Evolutionary conservation across 345 rosid genomes (phyloP).

Genomic region (Melastoma malabathricum): DNA sequence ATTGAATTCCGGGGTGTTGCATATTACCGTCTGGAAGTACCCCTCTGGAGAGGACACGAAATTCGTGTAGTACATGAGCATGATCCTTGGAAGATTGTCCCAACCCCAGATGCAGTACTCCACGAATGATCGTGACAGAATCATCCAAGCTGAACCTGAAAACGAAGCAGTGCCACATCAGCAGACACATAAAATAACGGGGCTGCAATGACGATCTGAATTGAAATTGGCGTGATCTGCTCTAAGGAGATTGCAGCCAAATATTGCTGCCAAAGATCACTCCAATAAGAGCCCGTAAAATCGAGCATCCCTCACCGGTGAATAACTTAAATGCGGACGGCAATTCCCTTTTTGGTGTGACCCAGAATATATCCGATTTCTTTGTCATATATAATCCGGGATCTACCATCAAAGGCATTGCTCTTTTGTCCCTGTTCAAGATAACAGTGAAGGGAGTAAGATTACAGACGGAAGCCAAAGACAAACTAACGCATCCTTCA

Average conservation of each 20-base stretch:
- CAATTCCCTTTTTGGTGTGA: slow-evolving; percentile 62
- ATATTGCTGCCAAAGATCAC: too few relatives aligned
- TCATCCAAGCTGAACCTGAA: slow-evolving; percentile 86
- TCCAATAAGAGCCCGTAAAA: too few relatives aligned
- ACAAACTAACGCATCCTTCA: not conserved
- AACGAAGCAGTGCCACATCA: too few relatives aligned
- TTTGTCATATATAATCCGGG: slow-evolving; percentile 82
- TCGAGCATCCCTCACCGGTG: slow-evolving; percentile 39
- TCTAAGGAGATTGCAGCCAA: too few relatives aligned
- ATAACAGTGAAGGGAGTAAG: slow-evolving; percentile 6
- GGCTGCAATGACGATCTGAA: too few relatives aligned
- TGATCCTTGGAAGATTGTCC: slow-evolving; percentile 83
- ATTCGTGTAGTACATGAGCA: slow-evolving; percentile 92
- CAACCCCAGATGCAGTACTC: slow-evolving; percentile 91
- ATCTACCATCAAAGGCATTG: slow-evolving; percentile 85
- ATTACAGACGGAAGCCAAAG: not conserved
- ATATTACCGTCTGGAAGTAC: slow-evolving; percentile 83
- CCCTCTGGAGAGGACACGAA: slow-evolving; percentile 73
- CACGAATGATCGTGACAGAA: slow-evolving; percentile 69
- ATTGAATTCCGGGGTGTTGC: slow-evolving; percentile 79
- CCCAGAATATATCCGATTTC: slow-evolving; percentile 74
- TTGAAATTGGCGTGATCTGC: too few relatives aligned
- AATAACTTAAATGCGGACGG: slow-evolving; percentile 86
- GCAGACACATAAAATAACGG: too few relatives aligned
- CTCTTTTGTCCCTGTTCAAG: slow-evolving; percentile 53